A percentile compares a stretch with the other conserved stretches of the same genome.
Evolutionary conservation across 2,329 filamentous ascomycete species (phyloP).

Genomic region (Fusarium chlamydosporum): DNA sequence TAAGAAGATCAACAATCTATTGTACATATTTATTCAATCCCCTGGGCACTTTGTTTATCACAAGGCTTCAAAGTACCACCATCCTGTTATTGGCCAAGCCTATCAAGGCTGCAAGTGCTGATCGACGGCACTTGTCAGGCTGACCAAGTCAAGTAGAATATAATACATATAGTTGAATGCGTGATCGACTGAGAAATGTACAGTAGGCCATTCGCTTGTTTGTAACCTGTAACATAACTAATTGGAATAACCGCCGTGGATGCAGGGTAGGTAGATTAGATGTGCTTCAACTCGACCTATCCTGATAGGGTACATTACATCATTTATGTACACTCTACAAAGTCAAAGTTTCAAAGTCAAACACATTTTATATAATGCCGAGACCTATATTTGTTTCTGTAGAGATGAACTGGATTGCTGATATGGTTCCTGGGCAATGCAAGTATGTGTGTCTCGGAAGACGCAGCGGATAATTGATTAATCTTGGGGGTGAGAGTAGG

Average conservation of each 20-base stretch:
- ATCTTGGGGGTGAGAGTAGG: not conserved
- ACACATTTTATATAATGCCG: not conserved
- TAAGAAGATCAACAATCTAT: no score
- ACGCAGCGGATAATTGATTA: constrained; percentile 26
- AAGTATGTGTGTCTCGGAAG: constrained; percentile 22
- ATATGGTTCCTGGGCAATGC: constrained; percentile 9
- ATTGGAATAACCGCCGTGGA: no score
- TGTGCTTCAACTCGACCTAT: not conserved
- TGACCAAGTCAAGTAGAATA: not conserved
- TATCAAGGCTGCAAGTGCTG: constrained; percentile 2
- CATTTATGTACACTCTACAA: not conserved
- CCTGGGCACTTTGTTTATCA: not conserved
- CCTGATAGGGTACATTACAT: constrained; percentile 31
- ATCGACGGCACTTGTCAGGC: constrained; percentile 24
- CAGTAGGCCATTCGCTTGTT: not conserved
- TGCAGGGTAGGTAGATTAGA: constrained; percentile 23
- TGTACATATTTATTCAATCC: no score
- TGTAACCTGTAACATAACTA: not conserved
- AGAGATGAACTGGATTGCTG: constrained; percentile 4
- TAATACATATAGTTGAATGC: not conserved
- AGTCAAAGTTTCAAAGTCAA: not conserved
- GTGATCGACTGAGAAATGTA: not conserved
- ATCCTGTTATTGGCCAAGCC: not conserved
- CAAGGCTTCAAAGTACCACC: not conserved
- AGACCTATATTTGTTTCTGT: not conserved